Base-by-base conservation (phyloP, 139 green algal genomes). In the Chlorella sp. region DNA sequence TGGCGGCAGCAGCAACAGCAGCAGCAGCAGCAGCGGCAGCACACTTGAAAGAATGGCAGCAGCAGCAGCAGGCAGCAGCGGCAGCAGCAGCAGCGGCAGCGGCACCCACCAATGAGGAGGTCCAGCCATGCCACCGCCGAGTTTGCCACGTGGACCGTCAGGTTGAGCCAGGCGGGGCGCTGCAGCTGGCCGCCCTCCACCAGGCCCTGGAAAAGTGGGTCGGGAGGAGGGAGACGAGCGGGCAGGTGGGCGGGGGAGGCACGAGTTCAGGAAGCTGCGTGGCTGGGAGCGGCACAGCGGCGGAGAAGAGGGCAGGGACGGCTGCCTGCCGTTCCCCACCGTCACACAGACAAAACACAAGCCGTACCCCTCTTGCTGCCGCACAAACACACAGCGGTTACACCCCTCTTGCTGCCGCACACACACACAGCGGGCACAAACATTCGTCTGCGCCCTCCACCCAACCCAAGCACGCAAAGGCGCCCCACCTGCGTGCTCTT, bases 71-170 rank as follows among this genome's bases (percentile, higher is more conserved):
- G 26, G 69, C 75, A 48, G 28, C 75, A 3, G n/a, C 34, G 1
- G 0, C n/a, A 3, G n/a, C 15, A 26, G 34, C 75, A 81, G 75
- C 77, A 60, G 77, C 15, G 71, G 32, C 32, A 4, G 28, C 42
- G 0, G 28, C 75, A 26, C 84, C 21, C 39, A 81, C 84, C 84
- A 16, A 92, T 79, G 39, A 95, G 81, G 2, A 97, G 89, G 91
- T 97, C 95, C 2, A 86, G 87, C 95, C 94, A 97, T 0, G 95
- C 95, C 12, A 92, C 85, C 11, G 93, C 34, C 12, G 81, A 92
- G 79, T 97, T 97, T 61, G 90, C 87, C 22, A 90, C 81, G 86
- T 97, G 95, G 30, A 97, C 95, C 5, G 92, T 84, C 15, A 93
- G 81, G 60, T 91, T 92, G 48, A 97, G 91, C 95, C 95, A 97